Evolutionary conservation across 805 yeast species (phyloP).

Genomic region (Ogataea pini): DNA sequence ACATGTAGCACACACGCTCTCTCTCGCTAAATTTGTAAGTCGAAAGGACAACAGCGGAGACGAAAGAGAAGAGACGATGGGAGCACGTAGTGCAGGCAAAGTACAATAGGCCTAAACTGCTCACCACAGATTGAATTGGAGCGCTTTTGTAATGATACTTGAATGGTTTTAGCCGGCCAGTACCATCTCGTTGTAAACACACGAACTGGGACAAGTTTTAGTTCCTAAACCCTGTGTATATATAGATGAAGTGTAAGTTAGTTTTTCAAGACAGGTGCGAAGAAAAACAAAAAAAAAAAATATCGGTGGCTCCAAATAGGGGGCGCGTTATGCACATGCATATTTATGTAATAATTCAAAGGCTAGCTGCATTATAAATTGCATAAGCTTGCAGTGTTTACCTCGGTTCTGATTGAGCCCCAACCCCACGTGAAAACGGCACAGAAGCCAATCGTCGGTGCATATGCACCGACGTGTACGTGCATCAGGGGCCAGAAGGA

Average conservation of each 20-base stretch:
- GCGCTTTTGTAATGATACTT: background rate
- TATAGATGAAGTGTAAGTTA: conserved; percentile 2
- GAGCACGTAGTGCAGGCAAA: background rate
- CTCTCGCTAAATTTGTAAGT: background rate
- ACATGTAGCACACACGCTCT: background rate
- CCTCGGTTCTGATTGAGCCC: background rate
- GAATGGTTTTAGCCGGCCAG: background rate
- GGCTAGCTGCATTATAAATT: background rate
- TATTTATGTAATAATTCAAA: background rate
- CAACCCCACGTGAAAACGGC: background rate
- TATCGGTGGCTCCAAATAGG: conserved; percentile 1
- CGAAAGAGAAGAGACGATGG: background rate
- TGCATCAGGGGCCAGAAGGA: conserved; percentile 1
- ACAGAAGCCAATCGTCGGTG: conserved; percentile 5
- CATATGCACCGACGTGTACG: conserved; percentile 8
- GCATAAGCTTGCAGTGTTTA: background rate
- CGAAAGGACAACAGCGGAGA: background rate
- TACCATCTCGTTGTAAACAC: background rate
- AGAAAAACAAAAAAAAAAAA: background rate
- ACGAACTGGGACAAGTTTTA: background rate
- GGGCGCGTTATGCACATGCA: conserved; percentile 6
- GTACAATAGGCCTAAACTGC: background rate
- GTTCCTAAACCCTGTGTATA: background rate
- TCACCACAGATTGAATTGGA: background rate
- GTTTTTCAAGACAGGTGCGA: background rate